Conservation (phyloP, 176 grass and related monocot species). For the Cenchrus purpureus region DNA sequence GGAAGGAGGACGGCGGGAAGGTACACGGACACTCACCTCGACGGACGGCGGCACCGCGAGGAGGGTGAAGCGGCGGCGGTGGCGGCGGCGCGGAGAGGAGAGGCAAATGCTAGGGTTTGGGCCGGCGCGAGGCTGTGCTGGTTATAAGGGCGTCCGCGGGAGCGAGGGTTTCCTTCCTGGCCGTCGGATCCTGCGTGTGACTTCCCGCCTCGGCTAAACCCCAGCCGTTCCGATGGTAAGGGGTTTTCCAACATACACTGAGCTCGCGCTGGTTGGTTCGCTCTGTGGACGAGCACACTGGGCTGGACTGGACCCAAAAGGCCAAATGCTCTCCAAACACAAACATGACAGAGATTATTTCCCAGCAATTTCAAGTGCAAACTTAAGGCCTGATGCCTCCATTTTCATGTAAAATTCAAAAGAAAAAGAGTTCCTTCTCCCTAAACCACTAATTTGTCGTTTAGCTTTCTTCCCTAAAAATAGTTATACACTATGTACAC, state of each 20-base stretch:
- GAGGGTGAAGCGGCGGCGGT: neutral
- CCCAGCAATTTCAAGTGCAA: neutral
- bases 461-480: too few relatives aligned
- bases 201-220: neutral
- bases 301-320: neutral
- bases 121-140: neutral
- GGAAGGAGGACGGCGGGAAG: neutral
- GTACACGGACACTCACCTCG: neutral
- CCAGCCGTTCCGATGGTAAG: neutral
- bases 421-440: neutral
- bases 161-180: neutral
- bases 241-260: neutral
- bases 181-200: neutral
- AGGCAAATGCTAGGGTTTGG: constrained; percentile 19
- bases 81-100: neutral
- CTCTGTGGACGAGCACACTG: neutral
- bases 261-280: neutral
- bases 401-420: too few relatives aligned
- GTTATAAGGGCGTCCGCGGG: neutral
- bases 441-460: too few relatives aligned
- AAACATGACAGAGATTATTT: neutral
- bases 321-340: neutral
- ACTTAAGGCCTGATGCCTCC: neutral
- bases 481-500: too few relatives aligned
- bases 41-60: neutral